Evolutionary conservation across 768 basidiomycete species (phyloP).

Genomic region (Boletus tylopilopsis): DNA sequence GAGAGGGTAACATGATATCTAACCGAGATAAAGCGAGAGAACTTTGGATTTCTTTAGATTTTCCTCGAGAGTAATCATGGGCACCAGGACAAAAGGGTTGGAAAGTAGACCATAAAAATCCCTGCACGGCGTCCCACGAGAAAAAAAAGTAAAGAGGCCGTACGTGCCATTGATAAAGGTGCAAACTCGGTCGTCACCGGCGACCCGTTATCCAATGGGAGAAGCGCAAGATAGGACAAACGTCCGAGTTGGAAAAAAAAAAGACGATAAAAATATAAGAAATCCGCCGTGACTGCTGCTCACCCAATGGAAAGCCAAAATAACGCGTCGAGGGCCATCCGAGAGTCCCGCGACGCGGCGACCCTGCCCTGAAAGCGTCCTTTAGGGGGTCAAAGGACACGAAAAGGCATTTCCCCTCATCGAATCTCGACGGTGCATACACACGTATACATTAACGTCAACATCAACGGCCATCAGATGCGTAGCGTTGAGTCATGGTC

Average conservation of each 20-base stretch:
- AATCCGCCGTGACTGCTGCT: background rate
- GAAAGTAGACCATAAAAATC: background rate
- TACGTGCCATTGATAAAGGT: too few species aligned
- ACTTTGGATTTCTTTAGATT: too few species aligned
- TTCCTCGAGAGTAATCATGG: too few species aligned
- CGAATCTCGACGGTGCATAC: constrained; percentile 6
- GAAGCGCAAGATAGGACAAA: too few species aligned
- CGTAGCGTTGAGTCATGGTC: constrained; percentile 1
- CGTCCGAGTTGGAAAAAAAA: too few species aligned
- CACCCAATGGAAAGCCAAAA: background rate
- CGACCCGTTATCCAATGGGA: too few species aligned
- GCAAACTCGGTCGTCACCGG: background rate
- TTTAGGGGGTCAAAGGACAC: too few species aligned
- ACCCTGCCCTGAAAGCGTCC: background rate
- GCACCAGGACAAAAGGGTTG: background rate
- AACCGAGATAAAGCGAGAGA: constrained; percentile 19
- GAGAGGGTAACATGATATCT: constrained; percentile 15
- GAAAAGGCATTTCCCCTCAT: too few species aligned
- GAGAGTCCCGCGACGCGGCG: background rate
- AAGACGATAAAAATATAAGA: too few species aligned
- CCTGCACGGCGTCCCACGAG: background rate
- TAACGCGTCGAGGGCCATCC: background rate
- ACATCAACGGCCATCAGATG: constrained; percentile 23
- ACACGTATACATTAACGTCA: constrained; percentile 11
- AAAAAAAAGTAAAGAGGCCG: too few species aligned